These are phyloP conservation scores for Auricularia cornea DNA, from an alignment of 768 basidiomycete species.

Conservation along the genomic window DNA sequence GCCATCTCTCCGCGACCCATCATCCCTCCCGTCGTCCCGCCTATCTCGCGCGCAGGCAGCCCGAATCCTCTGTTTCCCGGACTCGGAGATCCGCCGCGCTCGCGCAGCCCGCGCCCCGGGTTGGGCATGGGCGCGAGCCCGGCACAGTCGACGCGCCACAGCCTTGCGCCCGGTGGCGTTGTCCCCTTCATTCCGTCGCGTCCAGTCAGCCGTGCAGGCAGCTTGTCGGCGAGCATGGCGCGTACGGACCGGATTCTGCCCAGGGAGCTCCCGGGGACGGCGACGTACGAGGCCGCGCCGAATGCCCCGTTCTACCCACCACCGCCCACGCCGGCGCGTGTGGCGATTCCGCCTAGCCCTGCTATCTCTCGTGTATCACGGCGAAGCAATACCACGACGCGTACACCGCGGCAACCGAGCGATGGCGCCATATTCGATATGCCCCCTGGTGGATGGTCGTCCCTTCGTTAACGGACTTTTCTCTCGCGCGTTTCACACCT, in stretches of 20 bases:
- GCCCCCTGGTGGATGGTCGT: not conserved
- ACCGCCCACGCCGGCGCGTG: not conserved
- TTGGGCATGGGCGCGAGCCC: too few relatives aligned
- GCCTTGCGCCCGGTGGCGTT: too few relatives aligned
- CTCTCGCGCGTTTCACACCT: too few relatives aligned
- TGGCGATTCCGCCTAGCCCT: not conserved
- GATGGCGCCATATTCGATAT: not conserved
- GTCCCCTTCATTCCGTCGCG: not conserved
- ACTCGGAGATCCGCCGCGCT: too few relatives aligned
- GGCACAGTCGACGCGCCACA: too few relatives aligned
- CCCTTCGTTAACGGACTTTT: too few relatives aligned
- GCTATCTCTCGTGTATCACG: not conserved
- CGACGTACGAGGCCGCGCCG: not conserved
- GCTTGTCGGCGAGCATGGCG: not conserved
- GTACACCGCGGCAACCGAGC: not conserved
- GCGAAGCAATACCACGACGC: not conserved
- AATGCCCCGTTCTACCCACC: not conserved
- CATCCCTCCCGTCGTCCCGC: not conserved
- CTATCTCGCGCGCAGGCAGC: not conserved
- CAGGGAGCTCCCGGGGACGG: not conserved
- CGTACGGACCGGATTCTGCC: not conserved
- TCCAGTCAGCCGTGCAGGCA: not conserved
- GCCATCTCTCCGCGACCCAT: not conserved
- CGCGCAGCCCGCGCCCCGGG: too few relatives aligned
- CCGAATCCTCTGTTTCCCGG: not conserved